phyloP scores from a whole-genome alignment of 1,284 basidiomycete species.

The Heimioporus retisporus region DNA sequence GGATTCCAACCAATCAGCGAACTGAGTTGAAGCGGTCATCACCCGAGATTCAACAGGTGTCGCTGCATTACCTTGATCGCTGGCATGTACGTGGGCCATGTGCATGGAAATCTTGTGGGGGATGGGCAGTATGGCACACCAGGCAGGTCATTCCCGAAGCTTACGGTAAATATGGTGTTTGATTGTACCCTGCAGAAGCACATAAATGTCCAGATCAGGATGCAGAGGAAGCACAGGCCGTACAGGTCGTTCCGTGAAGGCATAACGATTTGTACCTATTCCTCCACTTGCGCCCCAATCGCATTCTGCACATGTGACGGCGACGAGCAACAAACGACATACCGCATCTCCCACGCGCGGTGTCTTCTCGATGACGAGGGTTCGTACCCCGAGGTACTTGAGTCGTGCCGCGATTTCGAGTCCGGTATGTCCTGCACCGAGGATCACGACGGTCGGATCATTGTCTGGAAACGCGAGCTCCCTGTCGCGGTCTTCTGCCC shows the following conservation, averaged over 20 bases:
- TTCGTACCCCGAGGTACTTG: conserved; percentile 14
- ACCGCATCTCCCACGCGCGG: conserved; percentile 47
- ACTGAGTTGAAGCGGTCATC: conserved; percentile 41
- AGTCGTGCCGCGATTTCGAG: conserved; percentile 20
- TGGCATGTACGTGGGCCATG: conserved; percentile 72
- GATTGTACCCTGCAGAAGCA: conserved; percentile 57
- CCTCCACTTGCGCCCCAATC: conserved; percentile 42
- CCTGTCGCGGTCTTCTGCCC: conserved; percentile 43
- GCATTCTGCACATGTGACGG: conserved; percentile 54
- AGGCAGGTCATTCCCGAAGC: conserved; percentile 29
- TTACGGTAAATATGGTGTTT: conserved; percentile 67
- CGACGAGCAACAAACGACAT: conserved; percentile 54
- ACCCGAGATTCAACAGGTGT: background rate
- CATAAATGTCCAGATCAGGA: background rate
- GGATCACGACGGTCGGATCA: conserved; percentile 44
- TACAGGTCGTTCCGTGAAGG: conserved; percentile 74
- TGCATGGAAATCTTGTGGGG: conserved; percentile 59
- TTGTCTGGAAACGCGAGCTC: conserved; percentile 51
- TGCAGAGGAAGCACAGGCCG: conserved; percentile 19
- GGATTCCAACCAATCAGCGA: conserved; percentile 76
- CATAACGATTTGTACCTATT: conserved; percentile 53
- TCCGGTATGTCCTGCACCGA: conserved; percentile 26
- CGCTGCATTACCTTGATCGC: conserved; percentile 39
- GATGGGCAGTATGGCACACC: conserved; percentile 8
- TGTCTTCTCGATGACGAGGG: conserved; percentile 25